Evolutionary conservation across 2,329 filamentous ascomycete genomes (phyloP).

Genomic region (Shiraia bambusicola): DNA sequence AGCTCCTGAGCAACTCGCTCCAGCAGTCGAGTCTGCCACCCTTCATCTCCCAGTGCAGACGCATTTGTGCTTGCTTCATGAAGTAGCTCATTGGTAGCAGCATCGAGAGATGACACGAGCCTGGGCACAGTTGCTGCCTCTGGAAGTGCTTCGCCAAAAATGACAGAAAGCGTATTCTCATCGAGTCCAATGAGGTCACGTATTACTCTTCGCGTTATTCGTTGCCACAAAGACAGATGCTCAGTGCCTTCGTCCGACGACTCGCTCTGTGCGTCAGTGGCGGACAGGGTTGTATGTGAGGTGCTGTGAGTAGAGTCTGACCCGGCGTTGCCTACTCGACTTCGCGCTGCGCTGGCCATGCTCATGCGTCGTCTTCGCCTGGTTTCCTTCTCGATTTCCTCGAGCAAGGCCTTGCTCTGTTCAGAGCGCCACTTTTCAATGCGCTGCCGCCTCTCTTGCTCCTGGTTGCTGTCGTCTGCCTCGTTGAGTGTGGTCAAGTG

Average conservation of each 20-base stretch:
- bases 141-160: slow-evolving; percentile 79
- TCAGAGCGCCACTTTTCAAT: slow-evolving; percentile 93
- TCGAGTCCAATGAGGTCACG: slow-evolving; percentile 89
- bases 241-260: slow-evolving; percentile 49
- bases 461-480: slow-evolving; percentile 57
- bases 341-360: slow-evolving; percentile 52
- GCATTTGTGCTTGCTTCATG: slow-evolving; percentile 28
- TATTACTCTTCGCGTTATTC: slow-evolving; percentile 82
- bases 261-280: slow-evolving; percentile 34
- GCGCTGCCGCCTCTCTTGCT: slow-evolving; percentile 71
- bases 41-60: slow-evolving; percentile 39
- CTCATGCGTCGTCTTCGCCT: slow-evolving; percentile 65
- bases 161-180: slow-evolving; percentile 76
- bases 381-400: slow-evolving; percentile 88
- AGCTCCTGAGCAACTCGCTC: slow-evolving; percentile 86
- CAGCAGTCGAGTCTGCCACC: slow-evolving; percentile 76
- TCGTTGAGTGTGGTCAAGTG: slow-evolving; percentile 59
- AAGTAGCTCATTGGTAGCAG: slow-evolving; percentile 20
- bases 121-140: slow-evolving; percentile 36
- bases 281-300: slow-evolving; percentile 18
- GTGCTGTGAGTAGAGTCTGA: slow-evolving; percentile 12
- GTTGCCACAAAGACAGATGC: slow-evolving; percentile 72
- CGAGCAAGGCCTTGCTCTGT: slow-evolving; percentile 79
- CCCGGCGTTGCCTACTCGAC: slow-evolving; percentile 26
- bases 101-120: slow-evolving; percentile 20